Evolutionary conservation across 257 asterid species (phyloP).

Genomic region (Datura wrightii): DNA sequence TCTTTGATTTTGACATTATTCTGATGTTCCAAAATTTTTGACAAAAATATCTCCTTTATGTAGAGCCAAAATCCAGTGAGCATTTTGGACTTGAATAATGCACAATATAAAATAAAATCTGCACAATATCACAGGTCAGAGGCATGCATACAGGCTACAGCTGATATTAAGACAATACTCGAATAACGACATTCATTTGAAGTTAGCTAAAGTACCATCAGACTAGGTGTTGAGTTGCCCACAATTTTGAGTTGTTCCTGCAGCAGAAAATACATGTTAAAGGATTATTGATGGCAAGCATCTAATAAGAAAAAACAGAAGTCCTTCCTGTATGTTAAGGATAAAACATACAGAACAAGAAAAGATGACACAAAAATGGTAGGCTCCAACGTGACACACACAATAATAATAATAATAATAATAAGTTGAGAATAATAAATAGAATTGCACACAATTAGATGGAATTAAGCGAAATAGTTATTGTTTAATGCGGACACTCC

Average conservation of each 20-base stretch:
- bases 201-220: constrained; percentile 20
- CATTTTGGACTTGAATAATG: background rate
- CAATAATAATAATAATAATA: background rate
- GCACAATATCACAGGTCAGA: background rate
- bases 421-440: background rate
- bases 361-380: background rate
- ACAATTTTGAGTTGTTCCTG: constrained; percentile 33
- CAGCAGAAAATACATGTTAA: background rate
- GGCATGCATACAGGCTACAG: background rate
- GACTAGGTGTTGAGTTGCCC: constrained; percentile 24
- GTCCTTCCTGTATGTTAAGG: background rate
- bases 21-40: background rate
- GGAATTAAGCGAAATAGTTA: background rate
- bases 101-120: background rate
- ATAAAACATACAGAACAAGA: background rate
- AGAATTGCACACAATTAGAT: background rate
- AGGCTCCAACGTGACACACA: background rate
- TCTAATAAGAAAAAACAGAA: background rate
- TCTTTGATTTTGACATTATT: background rate
- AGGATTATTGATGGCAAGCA: background rate
- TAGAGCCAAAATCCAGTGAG: background rate
- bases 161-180: background rate
- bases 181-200: background rate
- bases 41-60: background rate
- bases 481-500: background rate